These are phyloP conservation scores for Oenanthe javanica DNA, from an alignment of 140 eudicot genomes.

Conservation along the genomic window DNA sequence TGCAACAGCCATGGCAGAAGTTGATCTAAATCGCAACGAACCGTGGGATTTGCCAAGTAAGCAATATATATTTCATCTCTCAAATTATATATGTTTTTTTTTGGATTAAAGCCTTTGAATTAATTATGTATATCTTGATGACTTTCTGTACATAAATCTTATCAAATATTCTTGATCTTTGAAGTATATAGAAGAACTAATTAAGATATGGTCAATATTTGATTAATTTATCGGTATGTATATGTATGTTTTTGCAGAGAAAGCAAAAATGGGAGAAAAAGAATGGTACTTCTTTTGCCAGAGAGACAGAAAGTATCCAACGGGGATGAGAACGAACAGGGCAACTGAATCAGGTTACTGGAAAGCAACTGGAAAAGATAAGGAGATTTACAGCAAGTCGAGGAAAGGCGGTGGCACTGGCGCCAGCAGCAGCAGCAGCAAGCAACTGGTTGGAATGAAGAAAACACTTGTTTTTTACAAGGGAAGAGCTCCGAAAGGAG, in stretches of 20 bases:
- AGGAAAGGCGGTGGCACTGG: conserved; percentile 16
- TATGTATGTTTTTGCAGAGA: background rate
- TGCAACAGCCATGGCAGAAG: conserved; percentile 62
- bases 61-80: background rate
- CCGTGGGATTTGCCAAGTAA: conserved; percentile 94
- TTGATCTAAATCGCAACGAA: conserved; percentile 72
- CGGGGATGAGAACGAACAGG: conserved; percentile 84
- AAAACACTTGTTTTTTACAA: conserved; percentile 82
- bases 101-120: background rate
- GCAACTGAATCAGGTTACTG: conserved; percentile 87
- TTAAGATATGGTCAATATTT: background rate
- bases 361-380: conserved; percentile 93
- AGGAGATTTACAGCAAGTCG: conserved; percentile 45
- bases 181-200: background rate
- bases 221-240: background rate
- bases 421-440: background rate
- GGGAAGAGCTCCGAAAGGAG: conserved; percentile 90
- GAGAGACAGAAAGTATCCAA: conserved; percentile 78
- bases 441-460: conserved; percentile 68
- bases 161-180: too few relatives aligned
- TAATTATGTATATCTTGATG: background rate
- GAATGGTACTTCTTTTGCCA: conserved; percentile 77
- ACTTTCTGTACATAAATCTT: too few relatives aligned
- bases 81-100: background rate
- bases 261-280: conserved; percentile 83